phyloP scores from a whole-genome alignment of 169 alveolate genomes.

The Eimeria brunetti region DNA sequence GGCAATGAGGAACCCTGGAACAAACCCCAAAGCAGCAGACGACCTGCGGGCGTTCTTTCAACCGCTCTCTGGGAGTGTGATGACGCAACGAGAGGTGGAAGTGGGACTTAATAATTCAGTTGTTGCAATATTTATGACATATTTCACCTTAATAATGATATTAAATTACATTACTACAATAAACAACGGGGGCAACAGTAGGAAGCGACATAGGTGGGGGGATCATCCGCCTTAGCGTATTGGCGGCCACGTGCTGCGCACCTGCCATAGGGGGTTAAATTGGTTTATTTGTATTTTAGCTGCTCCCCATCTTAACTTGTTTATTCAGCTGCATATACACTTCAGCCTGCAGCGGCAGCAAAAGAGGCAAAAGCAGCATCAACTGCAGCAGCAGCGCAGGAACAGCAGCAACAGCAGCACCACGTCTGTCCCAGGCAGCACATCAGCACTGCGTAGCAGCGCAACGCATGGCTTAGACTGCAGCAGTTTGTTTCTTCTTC shows the following conservation, averaged over 20 bases:
- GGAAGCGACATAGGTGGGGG: neutral
- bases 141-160: neutral
- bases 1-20: neutral
- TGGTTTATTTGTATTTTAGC: neutral
- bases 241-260: neutral
- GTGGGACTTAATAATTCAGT: neutral
- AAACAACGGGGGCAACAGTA: neutral
- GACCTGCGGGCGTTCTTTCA: neutral
- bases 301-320: neutral
- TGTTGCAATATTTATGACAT: neutral
- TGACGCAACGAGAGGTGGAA: neutral
- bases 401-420: conserved; percentile 20
- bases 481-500: neutral
- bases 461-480: neutral
- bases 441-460: neutral
- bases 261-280: neutral
- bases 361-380: conserved; percentile 29
- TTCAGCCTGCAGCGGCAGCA: neutral
- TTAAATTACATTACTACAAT: neutral
- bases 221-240: neutral
- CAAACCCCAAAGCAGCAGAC: neutral
- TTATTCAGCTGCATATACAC: neutral
- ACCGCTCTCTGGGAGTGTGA: neutral
- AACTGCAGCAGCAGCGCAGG: neutral
- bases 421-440: conserved; percentile 29